These are phyloP conservation scores for Heritiera littoralis DNA, from an alignment of 345 rosid genomes.

Conservation along the genomic window DNA sequence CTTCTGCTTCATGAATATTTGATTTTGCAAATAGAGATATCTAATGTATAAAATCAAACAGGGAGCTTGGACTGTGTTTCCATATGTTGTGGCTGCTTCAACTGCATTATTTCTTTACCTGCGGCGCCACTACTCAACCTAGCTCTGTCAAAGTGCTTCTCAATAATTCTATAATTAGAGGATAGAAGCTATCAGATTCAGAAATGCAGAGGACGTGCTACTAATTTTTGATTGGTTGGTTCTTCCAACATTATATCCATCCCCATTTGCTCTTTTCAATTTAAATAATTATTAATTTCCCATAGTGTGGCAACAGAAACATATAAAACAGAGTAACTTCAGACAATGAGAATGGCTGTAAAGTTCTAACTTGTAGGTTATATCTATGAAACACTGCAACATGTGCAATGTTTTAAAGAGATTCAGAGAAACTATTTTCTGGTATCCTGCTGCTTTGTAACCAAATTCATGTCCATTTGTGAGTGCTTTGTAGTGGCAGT, in stretches of 20 bases:
- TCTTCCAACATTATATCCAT: background rate
- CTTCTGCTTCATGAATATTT: background rate
- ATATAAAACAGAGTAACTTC: background rate
- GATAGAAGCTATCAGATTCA: background rate
- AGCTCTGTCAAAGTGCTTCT: constrained; percentile 6
- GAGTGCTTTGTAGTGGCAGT: background rate
- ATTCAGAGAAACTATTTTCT: no score
- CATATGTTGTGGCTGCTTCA: constrained; percentile 66
- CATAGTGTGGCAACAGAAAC: background rate
- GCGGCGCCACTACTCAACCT: constrained; percentile 32
- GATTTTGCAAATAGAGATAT: background rate
- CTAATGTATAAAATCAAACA: constrained; percentile 30
- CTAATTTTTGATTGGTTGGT: background rate
- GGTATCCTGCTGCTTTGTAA: no score
- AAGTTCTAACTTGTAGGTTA: no score
- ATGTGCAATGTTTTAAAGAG: no score
- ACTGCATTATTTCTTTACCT: constrained; percentile 64
- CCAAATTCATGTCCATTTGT: no score
- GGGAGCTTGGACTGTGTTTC: constrained; percentile 88
- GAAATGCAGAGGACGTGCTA: background rate
- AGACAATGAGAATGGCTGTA: background rate
- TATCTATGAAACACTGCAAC: no score
- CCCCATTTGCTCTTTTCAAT: background rate
- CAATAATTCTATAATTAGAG: background rate
- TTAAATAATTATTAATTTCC: background rate